Evolutionary conservation across 177 flowering plant species (phyloP).

Genomic region (Vitis hybrid): DNA sequence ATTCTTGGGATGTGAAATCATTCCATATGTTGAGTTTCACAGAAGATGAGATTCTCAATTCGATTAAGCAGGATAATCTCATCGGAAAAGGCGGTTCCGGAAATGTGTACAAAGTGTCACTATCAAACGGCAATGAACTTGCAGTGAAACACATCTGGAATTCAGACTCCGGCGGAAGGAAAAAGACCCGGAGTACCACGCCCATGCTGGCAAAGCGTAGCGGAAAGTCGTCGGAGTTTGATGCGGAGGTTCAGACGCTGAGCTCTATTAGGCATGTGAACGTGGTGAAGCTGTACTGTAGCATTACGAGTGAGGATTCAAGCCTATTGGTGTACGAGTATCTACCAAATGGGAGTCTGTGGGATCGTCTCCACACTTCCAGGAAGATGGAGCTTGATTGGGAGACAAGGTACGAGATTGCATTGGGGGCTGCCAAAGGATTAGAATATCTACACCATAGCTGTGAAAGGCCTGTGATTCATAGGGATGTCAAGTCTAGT

Average conservation of each 20-base stretch:
- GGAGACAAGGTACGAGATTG: conserved; percentile 55
- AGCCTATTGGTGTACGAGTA: conserved; percentile 67
- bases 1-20: conserved; percentile 78
- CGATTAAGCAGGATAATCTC: conserved; percentile 66
- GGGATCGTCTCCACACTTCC: conserved; percentile 51
- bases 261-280: conserved; percentile 64
- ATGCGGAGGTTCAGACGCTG: conserved; percentile 49
- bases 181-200: conserved; percentile 24
- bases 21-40: conserved; percentile 69
- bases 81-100: conserved; percentile 92
- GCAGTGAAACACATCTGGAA: conserved; percentile 93
- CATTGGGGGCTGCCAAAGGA: conserved; percentile 59
- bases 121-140: conserved; percentile 50
- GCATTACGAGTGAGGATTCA: conserved; percentile 64
- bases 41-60: conserved; percentile 70
- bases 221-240: conserved; percentile 51
- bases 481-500: conserved; percentile 74
- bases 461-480: conserved; percentile 52
- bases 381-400: conserved; percentile 49
- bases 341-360: conserved; percentile 60
- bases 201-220: conserved; percentile 47
- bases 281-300: conserved; percentile 64
- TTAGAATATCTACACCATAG: conserved; percentile 69
- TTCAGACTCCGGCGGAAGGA: conserved; percentile 13
- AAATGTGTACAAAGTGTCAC: conserved; percentile 57